Evolutionary conservation across 768 basidiomycete genomes (phyloP).

Genomic region (Hortiboletus flavorubellus): DNA sequence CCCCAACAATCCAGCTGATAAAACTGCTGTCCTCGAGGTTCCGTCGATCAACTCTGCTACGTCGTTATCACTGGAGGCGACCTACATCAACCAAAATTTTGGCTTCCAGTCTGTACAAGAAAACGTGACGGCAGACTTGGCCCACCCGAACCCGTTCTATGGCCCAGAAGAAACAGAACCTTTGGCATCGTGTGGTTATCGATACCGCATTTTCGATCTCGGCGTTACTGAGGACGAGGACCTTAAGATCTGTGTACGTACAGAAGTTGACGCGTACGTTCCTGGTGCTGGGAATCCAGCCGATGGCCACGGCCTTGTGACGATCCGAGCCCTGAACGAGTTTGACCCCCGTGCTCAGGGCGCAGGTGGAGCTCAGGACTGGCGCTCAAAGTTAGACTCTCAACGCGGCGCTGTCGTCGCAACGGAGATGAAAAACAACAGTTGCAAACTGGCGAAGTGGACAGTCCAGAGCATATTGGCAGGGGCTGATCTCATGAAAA

Average conservation of each 20-base stretch:
- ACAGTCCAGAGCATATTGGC: conserved; percentile 93
- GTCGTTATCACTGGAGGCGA: conserved; percentile 93
- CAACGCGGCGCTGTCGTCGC: conserved; percentile 98
- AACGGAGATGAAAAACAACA: conserved; percentile 99
- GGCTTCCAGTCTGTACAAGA: conserved; percentile 93
- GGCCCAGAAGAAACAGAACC: conserved; percentile 91
- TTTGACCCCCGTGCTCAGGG: conserved; percentile 90
- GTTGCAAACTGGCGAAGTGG: conserved; percentile 96
- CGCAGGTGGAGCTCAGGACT: conserved; percentile 95
- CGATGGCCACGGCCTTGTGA: conserved; percentile 76
- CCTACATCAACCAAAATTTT: conserved; percentile 99
- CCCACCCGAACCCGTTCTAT: conserved; percentile 94
- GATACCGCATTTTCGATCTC: conserved; percentile 94
- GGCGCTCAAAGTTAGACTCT: conserved; percentile 94
- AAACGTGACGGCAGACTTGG: conserved; percentile 64
- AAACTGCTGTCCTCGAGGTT: conserved; percentile 55
- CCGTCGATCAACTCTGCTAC: conserved; percentile 92
- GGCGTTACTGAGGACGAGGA: conserved; percentile 90
- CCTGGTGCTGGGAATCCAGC: conserved; percentile 56
- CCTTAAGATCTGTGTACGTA: conserved; percentile 86
- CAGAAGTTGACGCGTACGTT: conserved; percentile 92
- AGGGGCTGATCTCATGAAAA: conserved; percentile 95
- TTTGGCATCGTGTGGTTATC: conserved; percentile 92
- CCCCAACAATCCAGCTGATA: conserved; percentile 73
- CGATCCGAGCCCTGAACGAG: conserved; percentile 94